Evolutionary conservation across 257 asterid genomes (phyloP), one percentile per base, ranked within the genome.

Genomic region (Jacaranda copaia): DNA sequence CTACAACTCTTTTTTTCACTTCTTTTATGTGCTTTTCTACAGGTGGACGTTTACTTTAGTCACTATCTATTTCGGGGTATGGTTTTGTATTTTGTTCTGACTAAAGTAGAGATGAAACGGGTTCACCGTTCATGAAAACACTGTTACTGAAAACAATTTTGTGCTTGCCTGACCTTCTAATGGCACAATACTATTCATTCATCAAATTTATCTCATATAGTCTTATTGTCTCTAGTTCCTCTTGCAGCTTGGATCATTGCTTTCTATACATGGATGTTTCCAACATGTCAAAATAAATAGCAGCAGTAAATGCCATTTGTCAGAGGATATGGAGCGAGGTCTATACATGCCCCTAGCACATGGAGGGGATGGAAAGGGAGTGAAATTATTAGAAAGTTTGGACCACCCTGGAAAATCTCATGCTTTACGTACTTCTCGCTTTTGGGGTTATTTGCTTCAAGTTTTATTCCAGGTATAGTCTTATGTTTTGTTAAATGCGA

Each of bases 11-110:
- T 71, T 35, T 71, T 61, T 75, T 60, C 51, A 19, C 20, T 12
- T 51, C 11, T 43, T 63, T 64, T 25, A 38, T 32, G 45, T 82
- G 74, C 67, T 68, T 81, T 42, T 84, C 70, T 66, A 63, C 91
- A 95, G 99, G 92, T 95, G 97, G 99, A 91, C 99, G 14, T 87
- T 95, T 81, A 88, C 89, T 36, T 83, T 95, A 76, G 94, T 87
- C 46, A 86, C 94, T 89, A 70, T 95, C 84, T 93, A 95, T 83
- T 95, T 95, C 70, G 95, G 86, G 97, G 99, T 95, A 91, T 71
- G 90, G 60, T 74, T 66, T 67, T 70, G 70, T 51, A 63, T 48
- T 81, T 77, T 71, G 20, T 77, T 81, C 53, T 74, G 66, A 42
- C 58, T 45, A 72, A 69, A 66, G 20, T 51, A 45, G 71, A 46